Evolutionary conservation across 2,329 filamentous ascomycete genomes (phyloP).

Genomic region (Fusarium nematophilum): DNA sequence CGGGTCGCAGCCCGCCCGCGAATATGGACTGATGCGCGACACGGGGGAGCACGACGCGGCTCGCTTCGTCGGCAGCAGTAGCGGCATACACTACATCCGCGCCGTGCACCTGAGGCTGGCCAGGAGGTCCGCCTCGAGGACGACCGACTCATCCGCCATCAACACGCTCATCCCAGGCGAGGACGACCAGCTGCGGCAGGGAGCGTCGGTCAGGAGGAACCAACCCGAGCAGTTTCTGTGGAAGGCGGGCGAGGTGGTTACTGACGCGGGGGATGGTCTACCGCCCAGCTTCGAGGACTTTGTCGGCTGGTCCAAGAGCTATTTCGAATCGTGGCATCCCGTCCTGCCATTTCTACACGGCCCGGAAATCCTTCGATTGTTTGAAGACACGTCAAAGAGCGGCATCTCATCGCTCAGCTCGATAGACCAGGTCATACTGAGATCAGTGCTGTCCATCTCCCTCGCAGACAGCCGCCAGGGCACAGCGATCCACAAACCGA

Average conservation of each 20-base stretch:
- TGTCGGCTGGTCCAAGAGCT: constrained; percentile 61
- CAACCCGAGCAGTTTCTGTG: constrained; percentile 47
- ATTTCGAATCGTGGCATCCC: constrained; percentile 69
- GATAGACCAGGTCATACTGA: constrained; percentile 56
- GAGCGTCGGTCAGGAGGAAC: constrained; percentile 15
- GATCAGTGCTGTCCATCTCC: constrained; percentile 64
- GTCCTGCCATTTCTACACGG: constrained; percentile 67
- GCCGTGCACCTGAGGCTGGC: constrained; percentile 63
- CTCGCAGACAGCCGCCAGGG: constrained; percentile 63
- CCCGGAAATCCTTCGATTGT: constrained; percentile 58
- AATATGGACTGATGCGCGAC: constrained; percentile 61
- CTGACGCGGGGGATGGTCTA: constrained; percentile 13
- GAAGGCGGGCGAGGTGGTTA: constrained; percentile 48
- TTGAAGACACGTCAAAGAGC: constrained; percentile 55
- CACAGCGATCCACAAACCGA: constrained; percentile 34
- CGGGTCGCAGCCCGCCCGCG: constrained; percentile 43
- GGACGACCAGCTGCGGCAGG: constrained; percentile 60
- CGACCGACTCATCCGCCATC: constrained; percentile 27
- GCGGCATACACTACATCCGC: constrained; percentile 69
- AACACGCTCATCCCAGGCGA: constrained; percentile 64
- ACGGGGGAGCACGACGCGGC: constrained; percentile 58
- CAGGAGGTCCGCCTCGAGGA: constrained; percentile 37
- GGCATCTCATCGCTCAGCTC: constrained; percentile 46
- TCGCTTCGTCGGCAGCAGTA: constrained; percentile 67
- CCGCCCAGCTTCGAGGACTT: constrained; percentile 60